Evolutionary conservation across 148 eudicot genomes (phyloP), one percentile per base, ranked within the genome.

Genomic region (Rhododendron kiyosumense): DNA sequence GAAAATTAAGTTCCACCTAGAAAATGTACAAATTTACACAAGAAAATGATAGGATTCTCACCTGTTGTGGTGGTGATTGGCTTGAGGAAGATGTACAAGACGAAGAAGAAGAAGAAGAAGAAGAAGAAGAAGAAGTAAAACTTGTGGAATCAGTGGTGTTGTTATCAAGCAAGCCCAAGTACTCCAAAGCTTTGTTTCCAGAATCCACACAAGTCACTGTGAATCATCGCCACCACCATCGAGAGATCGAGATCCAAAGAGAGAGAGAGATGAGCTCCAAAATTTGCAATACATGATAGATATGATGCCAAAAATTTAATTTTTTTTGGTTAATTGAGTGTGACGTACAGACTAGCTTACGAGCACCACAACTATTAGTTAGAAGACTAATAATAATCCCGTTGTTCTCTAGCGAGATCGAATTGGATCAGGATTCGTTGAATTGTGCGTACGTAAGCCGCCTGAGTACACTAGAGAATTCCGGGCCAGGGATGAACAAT

Each of bases 191-290:
- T 67, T 93, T 91, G 48, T 93, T 90, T 49, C 92, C 95, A 36
- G 92, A 91, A 38, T 93, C 95, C 79, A 92, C 93, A 86, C 92
- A 87, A 34, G 93, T 93, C 81, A 93, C 95, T 92, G 84, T 88
- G 84, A 61, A 18, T 52, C 73, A 83, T n/a, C 34, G 79, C 7
- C 13, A 54, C 26, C 15, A 65, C 7, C 48, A 45, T n/a, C 17
- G n/a, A 34, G 41, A 81, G 45, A 86, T 36, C 61, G 46, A 83
- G 28, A 83, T 41, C 43, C 6, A 38, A 18, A 46, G 22, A 78
- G 81, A 78, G 36, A 26, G 83, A 79, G 11, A 28, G 38, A 15
- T 17, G 7, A 9, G 45, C 22, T 74, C 36, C 24, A 18, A 34
- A 30, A 28, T 12, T n/a, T 69, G 36, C 15, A 28, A 15, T 34